phyloP scores from a whole-genome alignment of 2,329 filamentous ascomycete species.

The Pseudogymnoascus sp. region DNA sequence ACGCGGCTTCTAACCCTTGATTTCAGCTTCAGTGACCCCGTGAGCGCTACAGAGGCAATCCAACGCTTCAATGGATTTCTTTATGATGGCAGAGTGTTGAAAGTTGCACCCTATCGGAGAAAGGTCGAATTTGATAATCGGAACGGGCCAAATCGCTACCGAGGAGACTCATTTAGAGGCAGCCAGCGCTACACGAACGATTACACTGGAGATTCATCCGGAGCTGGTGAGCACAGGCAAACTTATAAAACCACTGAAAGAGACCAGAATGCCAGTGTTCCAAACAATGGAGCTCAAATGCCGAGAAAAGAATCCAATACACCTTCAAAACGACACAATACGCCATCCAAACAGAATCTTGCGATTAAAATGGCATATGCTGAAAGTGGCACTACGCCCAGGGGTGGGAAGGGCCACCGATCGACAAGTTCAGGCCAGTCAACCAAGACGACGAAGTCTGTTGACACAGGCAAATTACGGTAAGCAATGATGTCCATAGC shows the following conservation, averaged over 20 bases:
- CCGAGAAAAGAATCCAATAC: neutral
- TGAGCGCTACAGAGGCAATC: neutral
- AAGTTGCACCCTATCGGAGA: neutral
- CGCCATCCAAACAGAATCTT: neutral
- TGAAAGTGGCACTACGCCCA: neutral
- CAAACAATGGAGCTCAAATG: neutral
- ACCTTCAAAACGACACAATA: neutral
- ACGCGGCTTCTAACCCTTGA: neutral
- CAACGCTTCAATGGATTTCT: neutral
- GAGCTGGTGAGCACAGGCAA: neutral
- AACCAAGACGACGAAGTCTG: neutral
- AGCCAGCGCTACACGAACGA: neutral
- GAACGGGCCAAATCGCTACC: neutral
- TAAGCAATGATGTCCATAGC: neutral
- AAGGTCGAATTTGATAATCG: neutral
- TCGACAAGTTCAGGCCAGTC: neutral
- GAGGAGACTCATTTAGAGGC: neutral
- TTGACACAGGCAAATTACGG: neutral
- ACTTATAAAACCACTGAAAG: neutral
- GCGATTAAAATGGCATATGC: neutral
- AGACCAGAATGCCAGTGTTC: neutral
- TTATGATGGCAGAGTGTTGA: neutral
- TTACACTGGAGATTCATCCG: neutral
- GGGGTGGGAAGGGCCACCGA: neutral
- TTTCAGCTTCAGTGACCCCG: neutral